Conservation (phyloP, 2,329 filamentous ascomycete genomes). For the Fusarium begoniae region DNA sequence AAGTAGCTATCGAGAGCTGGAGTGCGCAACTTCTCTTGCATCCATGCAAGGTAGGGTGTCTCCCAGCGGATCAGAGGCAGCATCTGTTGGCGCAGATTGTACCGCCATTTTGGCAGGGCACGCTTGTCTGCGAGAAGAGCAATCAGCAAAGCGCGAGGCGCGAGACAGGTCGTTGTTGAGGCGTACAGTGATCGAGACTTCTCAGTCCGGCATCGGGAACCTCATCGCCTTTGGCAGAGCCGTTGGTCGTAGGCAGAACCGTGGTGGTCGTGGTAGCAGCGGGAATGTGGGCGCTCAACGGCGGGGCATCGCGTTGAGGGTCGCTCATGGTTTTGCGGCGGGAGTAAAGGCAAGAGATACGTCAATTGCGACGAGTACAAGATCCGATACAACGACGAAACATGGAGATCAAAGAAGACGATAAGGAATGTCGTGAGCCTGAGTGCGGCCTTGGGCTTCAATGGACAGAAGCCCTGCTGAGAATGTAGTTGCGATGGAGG, state of each 20-base stretch:
- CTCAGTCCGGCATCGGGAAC: conserved; percentile 77
- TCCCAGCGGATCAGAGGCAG: conserved; percentile 93
- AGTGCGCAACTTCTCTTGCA: conserved; percentile 83
- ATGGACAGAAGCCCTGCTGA: conserved; percentile 15
- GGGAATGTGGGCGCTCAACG: conserved; percentile 21
- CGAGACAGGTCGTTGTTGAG: neutral
- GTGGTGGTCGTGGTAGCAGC: conserved; percentile 25
- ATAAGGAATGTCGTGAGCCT: conserved; percentile 16
- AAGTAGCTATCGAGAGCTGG: conserved; percentile 95
- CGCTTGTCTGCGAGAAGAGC: conserved; percentile 70
- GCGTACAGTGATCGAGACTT: conserved; percentile 79
- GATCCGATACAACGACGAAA: conserved; percentile 22
- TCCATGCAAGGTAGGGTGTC: conserved; percentile 89
- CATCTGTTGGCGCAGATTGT: conserved; percentile 79
- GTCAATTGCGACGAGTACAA: conserved; percentile 37
- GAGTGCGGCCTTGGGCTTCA: conserved; percentile 9
- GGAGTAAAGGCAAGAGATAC: neutral
- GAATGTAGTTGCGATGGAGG: conserved; percentile 14
- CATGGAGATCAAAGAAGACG: conserved; percentile 19
- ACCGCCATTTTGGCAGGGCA: conserved; percentile 88
- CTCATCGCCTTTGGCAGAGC: conserved; percentile 36
- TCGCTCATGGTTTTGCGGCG: conserved; percentile 44
- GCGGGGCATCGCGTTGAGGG: conserved; percentile 47
- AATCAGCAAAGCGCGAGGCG: conserved; percentile 17
- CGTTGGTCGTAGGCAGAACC: conserved; percentile 12